Evolutionary conservation across 352 stramenopile species (phyloP), one percentile per base, ranked within the genome.

Genomic region (Phytophthora boehmeriae): DNA sequence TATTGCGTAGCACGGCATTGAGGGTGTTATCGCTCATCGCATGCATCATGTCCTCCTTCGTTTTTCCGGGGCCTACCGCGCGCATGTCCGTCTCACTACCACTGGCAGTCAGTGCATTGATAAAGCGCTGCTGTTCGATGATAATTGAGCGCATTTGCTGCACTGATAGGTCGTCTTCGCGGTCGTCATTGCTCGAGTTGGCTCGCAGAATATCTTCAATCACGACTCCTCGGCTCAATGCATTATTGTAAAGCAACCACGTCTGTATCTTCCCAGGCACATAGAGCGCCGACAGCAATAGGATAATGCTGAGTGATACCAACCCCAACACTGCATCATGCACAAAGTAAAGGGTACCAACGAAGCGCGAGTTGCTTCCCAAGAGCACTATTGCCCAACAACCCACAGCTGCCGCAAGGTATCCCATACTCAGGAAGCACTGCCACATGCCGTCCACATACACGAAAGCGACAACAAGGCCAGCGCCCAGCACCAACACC

Each of bases 211-310:
- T 98, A 71, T 99, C 96, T 59, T 98, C 96, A 23, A 99, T 98
- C 30, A 98, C 97, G 14, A 99, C 96, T 63, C 97, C 96, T 42
- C 90, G 83, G 19, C 91, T 98, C 27, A 99, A 69, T 17, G 97
- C 97, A 67, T 99, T 99, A 78, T 99, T 97, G 78, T 98, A 99
- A 1, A 99, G 78, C 45, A 99, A 75, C 95, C 95, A 98, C 28
- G 96, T 99, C 74, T 99, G 96, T 41, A 98, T 92, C 63, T 97
- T 92, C 53, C 92, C 84, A 13, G 91, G 92, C 42, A 98, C 80
- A 56, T 89, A 87, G 5, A 90, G 90, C 76, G 94, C 92, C 27
- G 88, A 87, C 16, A 98, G 76, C 17, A 98, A 67, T 48, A 98
- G 82, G 25, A 99, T 89, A 20, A 98, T 67, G 43, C 92, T 83